Percentiles rank a stretch among this genome's conserved stretches.
Evolutionary conservation across 2,329 filamentous ascomycete genomes (phyloP).

Genomic region (Thielaviopsis ethacetica): DNA sequence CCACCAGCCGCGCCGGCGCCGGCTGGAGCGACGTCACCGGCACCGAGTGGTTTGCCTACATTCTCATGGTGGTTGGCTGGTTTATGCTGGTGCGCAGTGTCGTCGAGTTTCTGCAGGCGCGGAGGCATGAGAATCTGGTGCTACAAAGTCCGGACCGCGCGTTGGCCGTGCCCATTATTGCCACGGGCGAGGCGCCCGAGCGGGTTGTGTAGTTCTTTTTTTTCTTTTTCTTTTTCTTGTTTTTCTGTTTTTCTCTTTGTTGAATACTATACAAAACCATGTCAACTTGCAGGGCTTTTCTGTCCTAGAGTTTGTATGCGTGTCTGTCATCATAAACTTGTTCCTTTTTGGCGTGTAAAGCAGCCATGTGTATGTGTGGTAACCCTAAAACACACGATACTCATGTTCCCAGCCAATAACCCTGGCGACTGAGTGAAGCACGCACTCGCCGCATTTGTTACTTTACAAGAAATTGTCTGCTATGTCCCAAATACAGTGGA

Average conservation of each 20-base stretch:
- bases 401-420: too few species aligned
- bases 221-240: neutral
- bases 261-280: neutral
- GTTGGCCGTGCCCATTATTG: conserved; percentile 69
- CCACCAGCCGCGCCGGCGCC: conserved; percentile 24
- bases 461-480: too few species aligned
- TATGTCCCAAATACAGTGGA: too few species aligned
- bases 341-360: too few species aligned
- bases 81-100: conserved; percentile 92
- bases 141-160: conserved; percentile 85
- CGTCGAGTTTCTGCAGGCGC: conserved; percentile 73
- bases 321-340: too few species aligned
- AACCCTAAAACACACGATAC: too few species aligned
- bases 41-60: conserved; percentile 79
- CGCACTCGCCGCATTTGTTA: too few species aligned
- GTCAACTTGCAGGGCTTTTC: too few species aligned
- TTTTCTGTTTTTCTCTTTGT: neutral
- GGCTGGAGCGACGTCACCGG: conserved; percentile 44
- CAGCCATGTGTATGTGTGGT: too few species aligned
- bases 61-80: conserved; percentile 95
- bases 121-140: conserved; percentile 83
- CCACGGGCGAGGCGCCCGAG: conserved; percentile 66
- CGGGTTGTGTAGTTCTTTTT: conserved; percentile 44
- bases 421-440: too few species aligned
- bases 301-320: too few species aligned